A percentile compares a stretch with the other conserved stretches of the same genome.
phyloP scores from a whole-genome alignment of 805 yeast species.

The Cyberlindnera euphorbiae region DNA sequence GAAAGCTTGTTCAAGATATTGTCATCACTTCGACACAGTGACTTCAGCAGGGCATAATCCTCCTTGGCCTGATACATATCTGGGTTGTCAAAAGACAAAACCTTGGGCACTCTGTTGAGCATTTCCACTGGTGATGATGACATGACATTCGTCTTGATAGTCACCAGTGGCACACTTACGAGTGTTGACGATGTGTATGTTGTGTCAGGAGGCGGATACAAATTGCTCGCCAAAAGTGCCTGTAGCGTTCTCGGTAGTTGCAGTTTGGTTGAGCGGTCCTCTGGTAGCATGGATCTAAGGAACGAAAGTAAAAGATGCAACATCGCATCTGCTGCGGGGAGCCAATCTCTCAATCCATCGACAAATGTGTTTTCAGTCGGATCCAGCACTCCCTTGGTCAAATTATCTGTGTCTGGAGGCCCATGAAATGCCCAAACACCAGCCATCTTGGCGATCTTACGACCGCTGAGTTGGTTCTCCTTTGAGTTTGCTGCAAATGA shows the following conservation, averaged over 20 bases:
- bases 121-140: slow-evolving; percentile 53
- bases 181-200: slow-evolving; percentile 33
- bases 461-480: slow-evolving; percentile 71
- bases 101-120: slow-evolving; percentile 50
- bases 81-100: slow-evolving; percentile 65
- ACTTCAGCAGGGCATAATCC: slow-evolving; percentile 69
- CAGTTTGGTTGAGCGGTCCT: slow-evolving; percentile 48
- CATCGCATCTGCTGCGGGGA: slow-evolving; percentile 78
- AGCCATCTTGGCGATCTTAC: slow-evolving; percentile 75
- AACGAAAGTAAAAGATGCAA: slow-evolving; percentile 77
- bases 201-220: slow-evolving; percentile 68
- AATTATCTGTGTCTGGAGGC: slow-evolving; percentile 20
- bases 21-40: slow-evolving; percentile 54
- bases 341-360: slow-evolving; percentile 74
- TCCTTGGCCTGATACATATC: slow-evolving; percentile 69
- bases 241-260: slow-evolving; percentile 65
- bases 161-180: slow-evolving; percentile 58
- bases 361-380: slow-evolving; percentile 40
- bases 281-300: slow-evolving; percentile 70
- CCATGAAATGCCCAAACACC: slow-evolving; percentile 85
- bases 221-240: slow-evolving; percentile 54
- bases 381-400: slow-evolving; percentile 22
- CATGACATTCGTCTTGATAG: slow-evolving; percentile 37
- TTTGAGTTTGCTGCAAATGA: slow-evolving; percentile 75
- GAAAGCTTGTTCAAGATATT: slow-evolving; percentile 63